phyloP scores from a whole-genome alignment of 371 early-diverging fungal species.

The Haplosporangium sp. region DNA sequence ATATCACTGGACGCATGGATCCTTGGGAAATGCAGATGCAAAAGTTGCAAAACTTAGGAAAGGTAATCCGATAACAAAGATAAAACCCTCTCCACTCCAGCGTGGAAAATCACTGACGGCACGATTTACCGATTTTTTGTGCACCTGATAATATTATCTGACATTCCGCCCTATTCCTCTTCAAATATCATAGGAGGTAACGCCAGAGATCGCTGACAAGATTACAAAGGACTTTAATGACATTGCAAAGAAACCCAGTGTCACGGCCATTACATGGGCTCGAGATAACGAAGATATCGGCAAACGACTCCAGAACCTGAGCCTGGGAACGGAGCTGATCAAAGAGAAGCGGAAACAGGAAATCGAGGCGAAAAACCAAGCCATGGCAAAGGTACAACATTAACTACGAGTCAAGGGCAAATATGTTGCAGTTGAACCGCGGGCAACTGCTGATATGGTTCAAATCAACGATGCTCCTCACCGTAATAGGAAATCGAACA shows the following conservation, averaged over 20 bases:
- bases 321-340: slow-evolving; percentile 27
- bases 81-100: no score
- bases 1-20: slow-evolving; percentile 48
- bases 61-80: slow-evolving; percentile 11
- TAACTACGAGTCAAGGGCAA: no score
- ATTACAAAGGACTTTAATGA: slow-evolving; percentile 22
- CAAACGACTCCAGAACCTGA: slow-evolving; percentile 22
- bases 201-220: slow-evolving; percentile 27
- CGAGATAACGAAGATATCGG: slow-evolving; percentile 19
- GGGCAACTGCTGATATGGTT: neutral
- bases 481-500: slow-evolving; percentile 22
- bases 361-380: slow-evolving; percentile 22
- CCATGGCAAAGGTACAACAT: slow-evolving; percentile 25
- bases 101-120: neutral
- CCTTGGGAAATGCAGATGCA: slow-evolving; percentile 44
- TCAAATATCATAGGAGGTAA: slow-evolving; percentile 10
- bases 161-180: neutral
- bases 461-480: neutral
- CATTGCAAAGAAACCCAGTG: neutral
- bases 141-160: neutral
- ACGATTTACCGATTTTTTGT: neutral
- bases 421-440: no score
- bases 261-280: neutral
- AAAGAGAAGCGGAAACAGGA: slow-evolving; percentile 41
- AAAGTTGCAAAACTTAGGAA: slow-evolving; percentile 32